Evolutionary conservation across 345 rosid genomes (phyloP), one percentile per base, ranked within the genome.

Genomic region (Excoecaria agallocha): DNA sequence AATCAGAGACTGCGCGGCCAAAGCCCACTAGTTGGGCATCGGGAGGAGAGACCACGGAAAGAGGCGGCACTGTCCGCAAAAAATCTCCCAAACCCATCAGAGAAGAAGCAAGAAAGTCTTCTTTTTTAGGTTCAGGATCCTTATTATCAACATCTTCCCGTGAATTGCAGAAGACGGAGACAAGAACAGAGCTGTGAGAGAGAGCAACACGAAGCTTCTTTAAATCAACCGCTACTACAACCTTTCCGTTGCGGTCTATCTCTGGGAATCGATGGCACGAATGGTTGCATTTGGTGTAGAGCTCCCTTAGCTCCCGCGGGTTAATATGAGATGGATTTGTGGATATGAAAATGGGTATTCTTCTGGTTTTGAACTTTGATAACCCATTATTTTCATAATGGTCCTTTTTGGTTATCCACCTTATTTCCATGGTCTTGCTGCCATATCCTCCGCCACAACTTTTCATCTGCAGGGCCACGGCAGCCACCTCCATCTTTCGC

Each of bases 1-100:
- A 11, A 78, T 94, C 97, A 74, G 97, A 90, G 78, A 92, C 90
- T 4, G 91, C 97, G 49, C 97, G 88, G 46, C 97, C 97, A 48
- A 94, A 89, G 35, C 95, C 98, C 66, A 94, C 93, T 56, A 92
- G 83, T 78, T 76, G 49, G 22, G 89, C 89, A 60, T 80, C 78
- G 41, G 81, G 77, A 70, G 97, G 96, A 45, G 74, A 84, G 48
- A 85, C 84, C 13, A 56, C 11, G 10, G 62, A 37, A 20, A 58
- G 30, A 5, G 89, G 90, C 76, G 77, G 16, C 65, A 81, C 67
- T 70, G 76, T 82, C 65, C 71, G 84, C 76, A 90, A 68, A 66
- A 90, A 65, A 57, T 73, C 82, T 57, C 86, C 72, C 8, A 83
- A 65, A 68, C 87, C 83, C 73, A 38, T 58, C 56, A n/a, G 75